These are phyloP conservation scores for Gastrolobium bilobum DNA, from an alignment of 306 rosid species.

Conservation along the genomic window DNA sequence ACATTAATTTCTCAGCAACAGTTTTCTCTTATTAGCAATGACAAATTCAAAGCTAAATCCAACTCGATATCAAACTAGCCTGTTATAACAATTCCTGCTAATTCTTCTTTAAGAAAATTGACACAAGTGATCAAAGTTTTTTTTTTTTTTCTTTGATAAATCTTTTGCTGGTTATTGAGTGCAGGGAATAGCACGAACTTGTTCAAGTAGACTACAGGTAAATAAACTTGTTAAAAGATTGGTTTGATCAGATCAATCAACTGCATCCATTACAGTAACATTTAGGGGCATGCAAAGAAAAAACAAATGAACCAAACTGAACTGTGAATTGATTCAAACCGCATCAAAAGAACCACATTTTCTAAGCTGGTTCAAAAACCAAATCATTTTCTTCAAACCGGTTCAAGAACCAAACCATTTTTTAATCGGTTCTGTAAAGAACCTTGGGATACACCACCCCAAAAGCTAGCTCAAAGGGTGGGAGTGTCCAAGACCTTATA, in stretches of 20 bases:
- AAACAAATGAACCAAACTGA: too few species aligned
- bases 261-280: constrained; percentile 31
- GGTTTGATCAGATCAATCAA: constrained; percentile 35
- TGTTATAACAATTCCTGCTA: constrained; percentile 1
- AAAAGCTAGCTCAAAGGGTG: too few species aligned
- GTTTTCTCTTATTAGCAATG: constrained; percentile 3
- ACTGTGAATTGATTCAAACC: too few species aligned
- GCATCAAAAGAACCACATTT: too few species aligned
- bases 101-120: constrained; percentile 40
- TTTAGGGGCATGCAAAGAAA: too few species aligned
- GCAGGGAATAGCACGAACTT: constrained; percentile 17
- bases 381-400: too few species aligned
- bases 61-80: constrained; percentile 26
- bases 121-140: neutral
- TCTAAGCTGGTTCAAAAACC: too few species aligned
- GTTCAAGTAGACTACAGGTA: constrained; percentile 23
- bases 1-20: constrained; percentile 32
- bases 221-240: constrained; percentile 8
- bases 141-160: neutral
- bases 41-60: neutral
- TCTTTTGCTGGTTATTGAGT: neutral
- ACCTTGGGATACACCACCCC: too few species aligned
- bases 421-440: too few species aligned
- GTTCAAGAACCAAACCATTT: too few species aligned
- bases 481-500: too few species aligned